These are phyloP conservation scores for Phytopythium mirpurense DNA, from an alignment of 352 stramenopile species.

Conservation along the genomic window DNA sequence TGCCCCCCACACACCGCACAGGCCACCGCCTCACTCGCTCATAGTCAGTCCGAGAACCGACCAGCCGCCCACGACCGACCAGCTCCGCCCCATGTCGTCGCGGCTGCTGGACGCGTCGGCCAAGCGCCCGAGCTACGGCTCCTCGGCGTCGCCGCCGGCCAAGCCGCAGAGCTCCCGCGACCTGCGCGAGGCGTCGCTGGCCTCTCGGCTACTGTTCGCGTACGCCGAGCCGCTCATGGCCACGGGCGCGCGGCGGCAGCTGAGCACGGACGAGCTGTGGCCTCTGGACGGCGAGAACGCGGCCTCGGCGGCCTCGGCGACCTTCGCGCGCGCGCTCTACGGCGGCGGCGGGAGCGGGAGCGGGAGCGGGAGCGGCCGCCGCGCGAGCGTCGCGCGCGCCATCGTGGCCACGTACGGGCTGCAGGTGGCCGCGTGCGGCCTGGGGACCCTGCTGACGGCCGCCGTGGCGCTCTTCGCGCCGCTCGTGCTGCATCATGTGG, in stretches of 20 bases:
- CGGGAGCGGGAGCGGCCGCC: no score
- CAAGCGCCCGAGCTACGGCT: no score
- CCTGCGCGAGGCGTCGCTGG: no score
- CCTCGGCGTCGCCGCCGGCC: no score
- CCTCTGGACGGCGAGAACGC: no score
- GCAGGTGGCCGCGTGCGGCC: not conserved
- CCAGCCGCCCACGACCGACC: no score
- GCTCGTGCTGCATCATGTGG: conserved; percentile 13
- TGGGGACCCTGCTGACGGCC: not conserved
- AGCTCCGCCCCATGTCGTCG: no score
- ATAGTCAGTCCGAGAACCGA: no score
- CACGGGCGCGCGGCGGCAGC: not conserved
- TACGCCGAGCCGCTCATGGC: conserved; percentile 5
- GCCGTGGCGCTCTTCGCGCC: conserved; percentile 8
- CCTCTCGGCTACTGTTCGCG: conserved; percentile 4
- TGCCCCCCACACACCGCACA: no score
- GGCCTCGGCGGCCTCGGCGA: not conserved
- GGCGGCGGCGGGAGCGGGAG: not conserved
- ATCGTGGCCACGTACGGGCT: conserved; percentile 4
- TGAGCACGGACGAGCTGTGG: conserved; percentile 5
- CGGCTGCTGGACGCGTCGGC: no score
- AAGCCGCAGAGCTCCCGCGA: no score
- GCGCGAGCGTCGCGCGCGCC: not conserved
- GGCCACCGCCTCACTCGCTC: no score
- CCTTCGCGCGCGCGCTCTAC: not conserved